Percentiles rank a stretch among this genome's conserved stretches.
These are phyloP conservation scores for Candida boidinii DNA, from an alignment of 805 yeast genomes.

Conservation along the genomic window DNA sequence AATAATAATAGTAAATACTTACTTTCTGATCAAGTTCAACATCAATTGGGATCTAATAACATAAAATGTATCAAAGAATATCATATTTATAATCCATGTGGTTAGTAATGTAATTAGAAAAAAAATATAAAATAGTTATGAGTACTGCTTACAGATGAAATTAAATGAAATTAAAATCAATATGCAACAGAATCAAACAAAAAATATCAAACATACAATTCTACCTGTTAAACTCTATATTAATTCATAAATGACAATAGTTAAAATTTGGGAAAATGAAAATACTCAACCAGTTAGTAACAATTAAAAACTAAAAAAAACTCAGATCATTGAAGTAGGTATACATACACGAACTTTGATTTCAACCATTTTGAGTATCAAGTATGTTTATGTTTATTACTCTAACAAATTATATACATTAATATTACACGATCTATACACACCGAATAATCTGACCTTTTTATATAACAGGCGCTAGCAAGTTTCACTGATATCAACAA, in stretches of 20 bases:
- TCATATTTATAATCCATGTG: neutral
- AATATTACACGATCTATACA: too few relatives aligned
- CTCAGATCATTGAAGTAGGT: too few relatives aligned
- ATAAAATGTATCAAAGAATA: too few relatives aligned
- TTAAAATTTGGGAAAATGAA: neutral
- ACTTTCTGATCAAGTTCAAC: constrained; percentile 62
- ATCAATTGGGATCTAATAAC: constrained; percentile 56
- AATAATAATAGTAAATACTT: constrained; percentile 12
- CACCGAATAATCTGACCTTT: too few relatives aligned
- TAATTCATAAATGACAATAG: neutral
- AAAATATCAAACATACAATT: constrained; percentile 56
- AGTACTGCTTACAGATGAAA: neutral
- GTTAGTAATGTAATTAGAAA: neutral
- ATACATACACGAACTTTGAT: constrained; percentile 24
- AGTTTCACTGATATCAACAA: too few relatives aligned
- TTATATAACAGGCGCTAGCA: too few relatives aligned
- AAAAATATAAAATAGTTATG: constrained; percentile 1
- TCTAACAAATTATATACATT: neutral
- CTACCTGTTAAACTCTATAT: constrained; percentile 66
- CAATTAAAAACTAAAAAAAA: too few relatives aligned
- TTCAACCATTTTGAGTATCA: constrained; percentile 13
- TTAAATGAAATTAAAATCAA: too few relatives aligned
- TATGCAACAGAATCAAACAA: too few relatives aligned
- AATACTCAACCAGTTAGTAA: neutral
- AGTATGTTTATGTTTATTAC: neutral